Percentiles rank a stretch among this genome's conserved stretches.
phyloP scores from a whole-genome alignment of 306 rosid species.

The Medicago lupulina region DNA sequence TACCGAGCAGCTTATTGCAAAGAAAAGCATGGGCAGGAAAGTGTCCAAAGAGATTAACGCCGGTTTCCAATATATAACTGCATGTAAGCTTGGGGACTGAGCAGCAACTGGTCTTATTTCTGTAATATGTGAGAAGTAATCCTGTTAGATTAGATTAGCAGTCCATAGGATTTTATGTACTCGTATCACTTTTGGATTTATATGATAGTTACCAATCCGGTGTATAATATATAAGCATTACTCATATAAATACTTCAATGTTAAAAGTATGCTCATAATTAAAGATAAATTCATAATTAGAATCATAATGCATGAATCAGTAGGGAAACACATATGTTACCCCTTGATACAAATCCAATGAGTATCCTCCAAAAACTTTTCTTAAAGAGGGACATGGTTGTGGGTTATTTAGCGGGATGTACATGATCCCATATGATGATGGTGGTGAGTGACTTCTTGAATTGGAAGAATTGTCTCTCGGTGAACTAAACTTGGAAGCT shows the following conservation, averaged over 20 bases:
- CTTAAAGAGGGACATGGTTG: background rate
- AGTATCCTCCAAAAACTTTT: background rate
- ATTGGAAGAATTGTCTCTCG: background rate
- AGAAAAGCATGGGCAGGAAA: background rate
- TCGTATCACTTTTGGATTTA: background rate
- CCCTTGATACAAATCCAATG: background rate
- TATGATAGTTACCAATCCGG: background rate
- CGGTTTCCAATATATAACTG: constrained; percentile 2
- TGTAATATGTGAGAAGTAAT: background rate
- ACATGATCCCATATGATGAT: background rate
- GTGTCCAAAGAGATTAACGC: background rate
- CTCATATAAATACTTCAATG: background rate
- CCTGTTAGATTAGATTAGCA: constrained; percentile 7
- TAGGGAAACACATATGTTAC: background rate
- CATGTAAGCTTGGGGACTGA: background rate
- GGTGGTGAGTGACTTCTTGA: background rate
- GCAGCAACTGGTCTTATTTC: background rate
- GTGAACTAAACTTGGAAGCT: background rate
- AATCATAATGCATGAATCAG: background rate
- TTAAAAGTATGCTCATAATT: background rate
- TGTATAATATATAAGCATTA: background rate
- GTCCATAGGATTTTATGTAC: background rate
- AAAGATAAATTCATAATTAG: background rate
- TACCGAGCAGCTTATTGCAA: constrained; percentile 6
- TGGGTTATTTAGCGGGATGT: background rate